These are phyloP conservation scores for Rhodomyrtus tomentosa DNA, from an alignment of 345 rosid genomes.

Conservation along the genomic window DNA sequence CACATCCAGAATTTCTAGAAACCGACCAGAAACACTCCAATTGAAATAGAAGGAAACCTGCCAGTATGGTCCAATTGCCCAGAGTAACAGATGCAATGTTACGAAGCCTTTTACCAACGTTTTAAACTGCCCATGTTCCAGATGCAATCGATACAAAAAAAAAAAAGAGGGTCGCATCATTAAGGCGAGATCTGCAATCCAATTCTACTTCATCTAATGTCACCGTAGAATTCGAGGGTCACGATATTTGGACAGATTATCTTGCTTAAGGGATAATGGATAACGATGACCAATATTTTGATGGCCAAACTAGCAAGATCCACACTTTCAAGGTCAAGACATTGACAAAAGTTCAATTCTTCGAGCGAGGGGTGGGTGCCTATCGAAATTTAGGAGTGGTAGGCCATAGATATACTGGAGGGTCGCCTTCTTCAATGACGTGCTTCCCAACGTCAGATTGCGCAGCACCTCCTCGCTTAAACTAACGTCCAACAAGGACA, in stretches of 20 bases:
- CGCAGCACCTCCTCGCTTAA: background rate
- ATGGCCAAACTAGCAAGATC: background rate
- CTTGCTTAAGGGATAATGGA: background rate
- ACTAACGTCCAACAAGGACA: background rate
- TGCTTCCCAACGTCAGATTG: background rate
- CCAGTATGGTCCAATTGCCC: background rate
- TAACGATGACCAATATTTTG: background rate
- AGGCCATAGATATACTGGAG: background rate
- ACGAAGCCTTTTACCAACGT: too few relatives aligned
- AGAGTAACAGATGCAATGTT: background rate
- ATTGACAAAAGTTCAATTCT: background rate
- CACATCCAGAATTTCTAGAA: background rate
- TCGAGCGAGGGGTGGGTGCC: background rate
- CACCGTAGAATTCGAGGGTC: background rate
- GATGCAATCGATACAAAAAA: background rate
- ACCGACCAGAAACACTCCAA: too few relatives aligned
- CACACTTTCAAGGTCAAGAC: background rate
- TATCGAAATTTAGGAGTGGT: background rate
- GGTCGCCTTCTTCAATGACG: background rate
- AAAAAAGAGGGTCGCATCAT: background rate
- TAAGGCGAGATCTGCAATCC: background rate
- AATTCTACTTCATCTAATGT: background rate
- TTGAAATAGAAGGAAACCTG: too few relatives aligned
- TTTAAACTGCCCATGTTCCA: background rate
- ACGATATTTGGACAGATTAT: background rate